These are phyloP conservation scores for Cystobasidium onofrii DNA, from an alignment of 768 basidiomycete genomes.

Conservation along the genomic window DNA sequence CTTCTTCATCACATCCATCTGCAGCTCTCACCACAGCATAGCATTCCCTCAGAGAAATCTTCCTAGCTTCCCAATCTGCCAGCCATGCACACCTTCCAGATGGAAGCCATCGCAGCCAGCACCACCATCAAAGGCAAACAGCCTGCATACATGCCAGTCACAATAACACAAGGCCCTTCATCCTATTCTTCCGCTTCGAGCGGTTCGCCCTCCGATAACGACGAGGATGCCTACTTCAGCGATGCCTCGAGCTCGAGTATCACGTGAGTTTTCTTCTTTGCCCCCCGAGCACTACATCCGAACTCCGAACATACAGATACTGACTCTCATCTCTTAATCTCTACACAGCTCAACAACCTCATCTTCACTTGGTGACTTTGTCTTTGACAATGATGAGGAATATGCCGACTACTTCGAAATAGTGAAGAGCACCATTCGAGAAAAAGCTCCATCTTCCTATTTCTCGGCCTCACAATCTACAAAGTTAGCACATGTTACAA, in stretches of 20 bases:
- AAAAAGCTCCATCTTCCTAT: neutral
- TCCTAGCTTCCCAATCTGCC: neutral
- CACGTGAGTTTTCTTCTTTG: conserved; percentile 14
- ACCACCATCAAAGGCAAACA: neutral
- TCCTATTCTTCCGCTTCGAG: conserved; percentile 4
- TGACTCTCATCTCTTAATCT: too few species aligned
- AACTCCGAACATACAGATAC: too few species aligned
- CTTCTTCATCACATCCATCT: neutral
- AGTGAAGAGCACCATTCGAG: neutral
- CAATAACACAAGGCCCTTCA: neutral
- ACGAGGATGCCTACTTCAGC: conserved; percentile 19
- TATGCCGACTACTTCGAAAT: conserved; percentile 14
- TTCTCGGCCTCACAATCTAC: neutral
- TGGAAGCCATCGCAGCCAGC: neutral
- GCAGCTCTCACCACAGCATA: too few species aligned
- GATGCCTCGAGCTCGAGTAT: conserved; percentile 9
- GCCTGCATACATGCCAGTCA: neutral
- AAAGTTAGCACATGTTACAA: neutral
- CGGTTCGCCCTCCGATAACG: conserved; percentile 6
- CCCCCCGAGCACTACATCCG: conserved; percentile 48
- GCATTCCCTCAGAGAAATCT: neutral
- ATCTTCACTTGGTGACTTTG: conserved; percentile 8
- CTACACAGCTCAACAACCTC: conserved; percentile 22
- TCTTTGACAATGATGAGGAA: conserved; percentile 13
- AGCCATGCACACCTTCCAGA: neutral